These are phyloP conservation scores for Aureobasidium sp. DNA, from an alignment of 2,329 filamentous ascomycete genomes.

Conservation along the genomic window DNA sequence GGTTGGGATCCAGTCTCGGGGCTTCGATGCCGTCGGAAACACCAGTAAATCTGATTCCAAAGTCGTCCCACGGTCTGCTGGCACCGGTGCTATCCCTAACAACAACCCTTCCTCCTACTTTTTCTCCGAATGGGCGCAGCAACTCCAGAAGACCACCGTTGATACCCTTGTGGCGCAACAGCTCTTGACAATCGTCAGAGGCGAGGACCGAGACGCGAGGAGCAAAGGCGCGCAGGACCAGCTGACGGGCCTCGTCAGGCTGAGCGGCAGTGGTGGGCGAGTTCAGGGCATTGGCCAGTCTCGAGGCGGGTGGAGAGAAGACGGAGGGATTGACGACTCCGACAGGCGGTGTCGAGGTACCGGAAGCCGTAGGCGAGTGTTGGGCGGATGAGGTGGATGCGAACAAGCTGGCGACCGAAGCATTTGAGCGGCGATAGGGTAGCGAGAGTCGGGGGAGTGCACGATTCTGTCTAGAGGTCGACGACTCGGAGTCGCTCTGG, in stretches of 20 bases:
- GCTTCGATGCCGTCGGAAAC: slow-evolving; percentile 48
- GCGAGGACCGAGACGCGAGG: slow-evolving; percentile 81
- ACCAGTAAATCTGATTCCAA: slow-evolving; percentile 73
- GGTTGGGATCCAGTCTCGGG: slow-evolving; percentile 23
- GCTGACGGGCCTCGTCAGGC: slow-evolving; percentile 47
- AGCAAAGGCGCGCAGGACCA: slow-evolving; percentile 78
- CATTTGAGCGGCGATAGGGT: slow-evolving; percentile 45
- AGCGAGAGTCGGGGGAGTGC: slow-evolving; percentile 38
- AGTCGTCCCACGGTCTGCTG: slow-evolving; percentile 79
- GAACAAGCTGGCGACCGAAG: slow-evolving; percentile 45
- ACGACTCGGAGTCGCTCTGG: slow-evolving; percentile 58
- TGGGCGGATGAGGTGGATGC: slow-evolving; percentile 40
- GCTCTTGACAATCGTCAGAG: slow-evolving; percentile 74
- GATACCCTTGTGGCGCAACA: slow-evolving; percentile 79
- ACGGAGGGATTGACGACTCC: slow-evolving; percentile 30
- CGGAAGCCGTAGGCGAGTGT: slow-evolving; percentile 31
- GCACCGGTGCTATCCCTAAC: slow-evolving; percentile 83
- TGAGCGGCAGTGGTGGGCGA: slow-evolving; percentile 31
- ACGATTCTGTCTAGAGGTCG: slow-evolving; percentile 49
- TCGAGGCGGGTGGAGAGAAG: slow-evolving; percentile 34
- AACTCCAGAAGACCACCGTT: slow-evolving; percentile 73
- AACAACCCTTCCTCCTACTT: slow-evolving; percentile 75
- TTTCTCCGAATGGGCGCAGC: slow-evolving; percentile 83
- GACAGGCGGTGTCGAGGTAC: slow-evolving; percentile 34
- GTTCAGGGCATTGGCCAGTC: slow-evolving; percentile 31